These are phyloP conservation scores for Solanum pinnatisectum DNA, from an alignment of 257 asterid genomes.

Conservation along the genomic window DNA sequence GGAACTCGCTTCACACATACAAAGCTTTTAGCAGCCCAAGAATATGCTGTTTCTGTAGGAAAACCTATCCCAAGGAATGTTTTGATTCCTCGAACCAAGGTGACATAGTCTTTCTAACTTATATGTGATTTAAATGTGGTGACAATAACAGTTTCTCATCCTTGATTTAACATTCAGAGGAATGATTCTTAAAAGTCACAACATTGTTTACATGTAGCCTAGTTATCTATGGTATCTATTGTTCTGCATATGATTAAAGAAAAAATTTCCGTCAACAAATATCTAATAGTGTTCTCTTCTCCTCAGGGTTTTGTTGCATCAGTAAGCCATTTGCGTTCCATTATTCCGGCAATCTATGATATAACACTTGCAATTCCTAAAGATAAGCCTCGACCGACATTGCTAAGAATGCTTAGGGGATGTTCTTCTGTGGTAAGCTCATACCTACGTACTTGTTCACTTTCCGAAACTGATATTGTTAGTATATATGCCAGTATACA, in stretches of 20 bases:
- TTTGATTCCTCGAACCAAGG: conserved; percentile 82
- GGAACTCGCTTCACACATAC: conserved; percentile 73
- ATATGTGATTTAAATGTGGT: background rate
- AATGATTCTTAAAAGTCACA: background rate
- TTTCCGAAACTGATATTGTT: background rate
- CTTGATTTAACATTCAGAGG: background rate
- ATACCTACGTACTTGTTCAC: background rate
- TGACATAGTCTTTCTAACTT: background rate
- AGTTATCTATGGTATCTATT: background rate
- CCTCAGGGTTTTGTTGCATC: conserved; percentile 80
- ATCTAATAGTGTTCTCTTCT: background rate
- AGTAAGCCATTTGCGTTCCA: conserved; percentile 51
- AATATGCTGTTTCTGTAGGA: conserved; percentile 48
- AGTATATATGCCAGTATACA: background rate
- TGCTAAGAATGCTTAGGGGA: conserved; percentile 64
- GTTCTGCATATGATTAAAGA: background rate
- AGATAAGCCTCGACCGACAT: conserved; percentile 60
- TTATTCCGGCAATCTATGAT: conserved; percentile 63
- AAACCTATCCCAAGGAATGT: conserved; percentile 65
- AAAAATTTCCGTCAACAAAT: background rate
- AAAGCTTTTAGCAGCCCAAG: conserved; percentile 67
- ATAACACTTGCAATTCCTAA: conserved; percentile 69
- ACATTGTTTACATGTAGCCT: background rate
- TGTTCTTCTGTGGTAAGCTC: conserved; percentile 60
- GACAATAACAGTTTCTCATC: background rate